Evolutionary conservation across 148 eudicot genomes (phyloP), one percentile per base, ranked within the genome.

Genomic region (Chenopodium album): DNA sequence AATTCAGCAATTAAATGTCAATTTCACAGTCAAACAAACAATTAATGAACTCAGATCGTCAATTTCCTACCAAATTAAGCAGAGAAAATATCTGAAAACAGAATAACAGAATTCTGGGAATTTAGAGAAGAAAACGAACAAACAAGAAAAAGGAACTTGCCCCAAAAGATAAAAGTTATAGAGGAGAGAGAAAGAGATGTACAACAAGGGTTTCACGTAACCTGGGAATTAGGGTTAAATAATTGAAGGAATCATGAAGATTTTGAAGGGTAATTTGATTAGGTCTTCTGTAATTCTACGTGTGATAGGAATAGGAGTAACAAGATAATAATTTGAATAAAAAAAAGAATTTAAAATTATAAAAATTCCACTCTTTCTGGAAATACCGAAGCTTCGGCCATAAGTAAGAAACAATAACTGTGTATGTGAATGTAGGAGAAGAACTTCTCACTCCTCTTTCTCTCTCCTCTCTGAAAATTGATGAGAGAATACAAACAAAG

Each of bases 191-290:
- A 59, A 59, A 80, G 72, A 74, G 26, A n/a, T 13, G 47, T n/a
- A 72, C 66, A 76, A 79, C 29, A 79, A 69, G 83, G 77, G 47
- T 37, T 56, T 69, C 85, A 87, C 87, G 87, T 68, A 85, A 87
- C 77, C 82, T 59, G 17, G 23, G 34, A 69, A 17, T 29, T 14
- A 71, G 37, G 68, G 29, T 78, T 44, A 32, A 31, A 65, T 76
- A 16, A 81, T 54, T 75, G 70, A 71, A 41, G 29, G 20, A 29
- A 7, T 26, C 34, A 26, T 31, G 5, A 72, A 44, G 13, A 6
- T 37, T 46, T 17, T 17, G 56, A 46, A 9, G 64, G 7, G n/a
- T 44, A 70, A n/a, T 79, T 70, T 77, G 80, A 77, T 82, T 46
- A 82, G 66, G 85, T 83, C 78, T 78, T 67, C 52, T 31, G n/a